Base-by-base conservation (phyloP, 2,329 filamentous ascomycete genomes). In the Epichloe bromicola region DNA sequence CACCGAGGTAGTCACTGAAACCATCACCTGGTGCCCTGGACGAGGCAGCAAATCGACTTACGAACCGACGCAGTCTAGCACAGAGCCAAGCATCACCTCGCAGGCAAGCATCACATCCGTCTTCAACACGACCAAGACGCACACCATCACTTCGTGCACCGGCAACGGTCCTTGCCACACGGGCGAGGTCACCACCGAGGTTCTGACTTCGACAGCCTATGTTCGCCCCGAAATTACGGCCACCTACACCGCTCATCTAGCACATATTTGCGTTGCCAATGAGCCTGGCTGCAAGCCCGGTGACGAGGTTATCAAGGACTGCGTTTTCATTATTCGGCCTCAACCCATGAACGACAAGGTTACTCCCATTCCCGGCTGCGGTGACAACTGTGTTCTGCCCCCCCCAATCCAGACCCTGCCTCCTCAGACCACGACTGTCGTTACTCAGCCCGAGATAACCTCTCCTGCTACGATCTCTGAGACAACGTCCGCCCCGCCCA, bases 121-220 rank as follows among this genome's bases (percentile, higher is more conserved):
- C 59, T 64, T 78, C 67, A 78, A 73, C 67, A 65, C 70, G 58
- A 79, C 76, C 55, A 70, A 71, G 59, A 69, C 76, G 61, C 67
- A 75, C 59, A 81, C 77, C 63, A 68, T 80, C 68, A 79, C 75
- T 60, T 73, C 72, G 39, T 81, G 78, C 71, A 70, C 68, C 44
- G 71, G 77, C 46, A 70, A 71, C 50, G 76, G 50, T 14, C 45
- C 57, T 14, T 63, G 61, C 52, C 38, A 43, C 52, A 57, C 58
- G 51, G 57, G 55, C 43, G 44, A 52, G 19, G 55, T 57, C 47
- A 55, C 53, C 38, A 59, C 63, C 11, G 56, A 63, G 49, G 53
- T 62, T 7, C 33, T 62, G 12, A 56, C 56, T 11, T 52, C 55
- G 6, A 62, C 61, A 0, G 58, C 57, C 12, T 49, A 54, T 7